Percentiles rank a stretch among this genome's conserved stretches.
Evolutionary conservation across 805 yeast genomes (phyloP).

Genomic region (Yarrowia sp.): DNA sequence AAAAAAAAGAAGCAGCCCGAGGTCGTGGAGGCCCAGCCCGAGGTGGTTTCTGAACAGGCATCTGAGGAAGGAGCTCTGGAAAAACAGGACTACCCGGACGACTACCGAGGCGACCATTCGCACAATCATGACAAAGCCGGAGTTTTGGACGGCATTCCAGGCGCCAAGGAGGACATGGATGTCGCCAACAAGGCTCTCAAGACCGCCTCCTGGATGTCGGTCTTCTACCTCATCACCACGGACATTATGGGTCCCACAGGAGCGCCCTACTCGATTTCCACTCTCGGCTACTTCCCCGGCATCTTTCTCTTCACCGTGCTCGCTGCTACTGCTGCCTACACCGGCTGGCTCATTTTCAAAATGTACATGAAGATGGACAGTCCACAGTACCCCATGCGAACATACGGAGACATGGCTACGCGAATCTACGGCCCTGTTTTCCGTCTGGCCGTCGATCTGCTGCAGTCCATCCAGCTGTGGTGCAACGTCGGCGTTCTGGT

Average conservation of each 20-base stretch:
- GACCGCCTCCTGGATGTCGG: constrained; percentile 46
- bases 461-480: constrained; percentile 55
- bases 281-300: constrained; percentile 58
- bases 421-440: constrained; percentile 52
- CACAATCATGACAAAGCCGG: neutral
- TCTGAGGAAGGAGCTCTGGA: constrained; percentile 9
- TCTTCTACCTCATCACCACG: constrained; percentile 58
- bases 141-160: constrained; percentile 28
- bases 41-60: neutral
- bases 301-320: constrained; percentile 53
- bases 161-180: constrained; percentile 30
- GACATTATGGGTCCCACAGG: constrained; percentile 57
- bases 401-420: constrained; percentile 55
- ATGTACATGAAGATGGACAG: constrained; percentile 53
- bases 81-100: constrained; percentile 14
- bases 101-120: constrained; percentile 32
- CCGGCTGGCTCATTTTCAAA: constrained; percentile 53
- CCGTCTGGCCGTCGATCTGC: constrained; percentile 50
- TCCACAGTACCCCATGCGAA: constrained; percentile 54
- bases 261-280: constrained; percentile 57
- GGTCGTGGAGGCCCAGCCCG: neutral
- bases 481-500: constrained; percentile 56
- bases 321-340: constrained; percentile 54
- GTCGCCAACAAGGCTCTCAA: constrained; percentile 43
- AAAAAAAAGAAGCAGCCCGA: constrained; percentile 14